These are phyloP conservation scores for Coemansia sp. DNA, from an alignment of 371 early-diverging fungal genomes.

Conservation along the genomic window DNA sequence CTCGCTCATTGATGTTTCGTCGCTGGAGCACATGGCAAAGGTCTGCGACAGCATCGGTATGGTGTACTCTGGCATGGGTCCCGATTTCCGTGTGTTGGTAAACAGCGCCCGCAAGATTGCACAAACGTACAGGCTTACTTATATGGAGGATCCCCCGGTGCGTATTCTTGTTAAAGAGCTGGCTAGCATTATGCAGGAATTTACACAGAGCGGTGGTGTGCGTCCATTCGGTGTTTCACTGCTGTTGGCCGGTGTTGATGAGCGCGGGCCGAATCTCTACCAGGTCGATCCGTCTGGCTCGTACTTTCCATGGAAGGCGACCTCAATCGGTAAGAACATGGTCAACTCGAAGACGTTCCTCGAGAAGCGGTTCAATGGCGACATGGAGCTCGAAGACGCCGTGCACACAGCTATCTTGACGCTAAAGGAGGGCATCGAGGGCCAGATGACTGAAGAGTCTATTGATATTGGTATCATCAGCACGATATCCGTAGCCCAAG, in stretches of 20 bases:
- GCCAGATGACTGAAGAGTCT: slow-evolving; percentile 87
- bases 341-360: slow-evolving; percentile 96
- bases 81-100: slow-evolving; percentile 93
- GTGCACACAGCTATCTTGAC: slow-evolving; percentile 97
- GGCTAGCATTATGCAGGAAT: slow-evolving; percentile 97
- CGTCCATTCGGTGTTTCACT: slow-evolving; percentile 99
- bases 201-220: slow-evolving; percentile 98
- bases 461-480: slow-evolving; percentile 94
- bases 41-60: slow-evolving; percentile 93
- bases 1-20: slow-evolving; percentile 87
- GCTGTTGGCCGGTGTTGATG: slow-evolving; percentile 92
- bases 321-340: slow-evolving; percentile 99
- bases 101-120: slow-evolving; percentile 94
- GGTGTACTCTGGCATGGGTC: slow-evolving; percentile 98
- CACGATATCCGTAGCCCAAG: slow-evolving; percentile 25
- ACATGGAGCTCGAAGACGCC: slow-evolving; percentile 96
- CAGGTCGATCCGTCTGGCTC: slow-evolving; percentile 99
- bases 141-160: slow-evolving; percentile 92
- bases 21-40: slow-evolving; percentile 83
- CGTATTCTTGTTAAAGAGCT: slow-evolving; percentile 93
- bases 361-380: slow-evolving; percentile 91
- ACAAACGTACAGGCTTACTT: slow-evolving; percentile 90
- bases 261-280: slow-evolving; percentile 86
- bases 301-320: slow-evolving; percentile 97
- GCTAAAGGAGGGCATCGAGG: slow-evolving; percentile 97